These are phyloP conservation scores for Aspergillus felis DNA, from an alignment of 2,329 filamentous ascomycete genomes.

Conservation along the genomic window DNA sequence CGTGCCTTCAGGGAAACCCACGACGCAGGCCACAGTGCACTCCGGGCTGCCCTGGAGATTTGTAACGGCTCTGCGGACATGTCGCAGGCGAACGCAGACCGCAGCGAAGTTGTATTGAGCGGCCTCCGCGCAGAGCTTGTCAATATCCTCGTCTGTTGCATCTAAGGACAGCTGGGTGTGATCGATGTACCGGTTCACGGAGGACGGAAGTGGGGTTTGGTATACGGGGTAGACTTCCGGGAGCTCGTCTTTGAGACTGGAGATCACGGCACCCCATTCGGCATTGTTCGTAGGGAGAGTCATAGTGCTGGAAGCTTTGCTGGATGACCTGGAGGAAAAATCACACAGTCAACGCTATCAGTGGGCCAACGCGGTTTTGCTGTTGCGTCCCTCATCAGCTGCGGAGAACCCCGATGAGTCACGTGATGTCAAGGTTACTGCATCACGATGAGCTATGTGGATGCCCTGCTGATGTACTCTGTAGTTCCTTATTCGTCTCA, in stretches of 20 bases:
- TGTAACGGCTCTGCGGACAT: constrained; percentile 48
- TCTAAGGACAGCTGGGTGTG: constrained; percentile 42
- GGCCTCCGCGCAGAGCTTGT: constrained; percentile 54
- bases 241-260: constrained; percentile 21
- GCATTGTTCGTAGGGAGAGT: constrained; percentile 26
- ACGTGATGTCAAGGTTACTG: constrained; percentile 1
- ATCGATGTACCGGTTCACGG: constrained; percentile 37
- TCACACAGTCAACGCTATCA: background rate
- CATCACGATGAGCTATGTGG: background rate
- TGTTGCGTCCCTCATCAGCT: background rate
- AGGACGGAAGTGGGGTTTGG: constrained; percentile 21
- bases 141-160: constrained; percentile 46
- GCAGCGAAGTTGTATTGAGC: constrained; percentile 40
- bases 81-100: constrained; percentile 55
- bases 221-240: constrained; percentile 20
- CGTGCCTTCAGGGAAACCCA: constrained; percentile 59
- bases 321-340: background rate
- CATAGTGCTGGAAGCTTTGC: constrained; percentile 11
- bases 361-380: background rate
- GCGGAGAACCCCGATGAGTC: constrained; percentile 6
- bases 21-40: constrained; percentile 54
- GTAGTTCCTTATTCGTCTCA: background rate
- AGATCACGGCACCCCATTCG: constrained; percentile 32
- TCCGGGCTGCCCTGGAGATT: constrained; percentile 43
- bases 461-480: background rate